Base-by-base conservation (phyloP, 768 basidiomycete genomes). In the Boletus rubroflammeus region DNA sequence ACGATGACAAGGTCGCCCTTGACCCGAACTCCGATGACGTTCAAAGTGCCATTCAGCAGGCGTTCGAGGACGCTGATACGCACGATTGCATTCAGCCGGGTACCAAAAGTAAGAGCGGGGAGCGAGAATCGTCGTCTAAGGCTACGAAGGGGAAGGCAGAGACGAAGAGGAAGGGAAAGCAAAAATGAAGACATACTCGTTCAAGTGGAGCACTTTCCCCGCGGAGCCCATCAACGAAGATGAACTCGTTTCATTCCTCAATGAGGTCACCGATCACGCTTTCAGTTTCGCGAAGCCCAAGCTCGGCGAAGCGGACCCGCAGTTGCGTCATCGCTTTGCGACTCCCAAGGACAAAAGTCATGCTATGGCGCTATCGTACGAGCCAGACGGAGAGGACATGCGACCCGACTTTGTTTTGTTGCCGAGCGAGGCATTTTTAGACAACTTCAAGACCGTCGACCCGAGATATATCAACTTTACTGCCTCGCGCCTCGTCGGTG, bases 361-460 rank as follows among this genome's bases (percentile, higher is more conserved):
- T 5, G 52, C 52, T 2, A 17, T 56, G 17, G 51, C 52, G 5
- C 49, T 63, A 13, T 47, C 53, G 6, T 60, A 55, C 3, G 58
- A 52, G 15, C n/a, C 40, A 4, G 51, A 57, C 29, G 40, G 52
- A 1, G 45, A 53, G 25, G 47, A 53, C 31, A 47, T 55, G 39
- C 46, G 54, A 7, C 60, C 57, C 5, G 54, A 59, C 46, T 54
- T 60, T 39, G 9, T 58, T 25, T 13, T 63, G 35, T 38, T 63
- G 21, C 62, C 60, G 0, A 6, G 7, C 14, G 19, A 21, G 5
- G 39, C 39, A 13, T 40, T 40, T 19, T 0, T 5, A 21, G 29
- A 31, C 29, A 31, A 13, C 21, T 19, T 45, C 28, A 19, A 29
- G 28, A 13, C 15, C 11, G 3, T 29, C n/a, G n/a, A 29, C 17